Evolutionary conservation across 176 grass and related monocot species (phyloP), one percentile per base, ranked within the genome.

Genomic region (Rhynchospora breviuscula): DNA sequence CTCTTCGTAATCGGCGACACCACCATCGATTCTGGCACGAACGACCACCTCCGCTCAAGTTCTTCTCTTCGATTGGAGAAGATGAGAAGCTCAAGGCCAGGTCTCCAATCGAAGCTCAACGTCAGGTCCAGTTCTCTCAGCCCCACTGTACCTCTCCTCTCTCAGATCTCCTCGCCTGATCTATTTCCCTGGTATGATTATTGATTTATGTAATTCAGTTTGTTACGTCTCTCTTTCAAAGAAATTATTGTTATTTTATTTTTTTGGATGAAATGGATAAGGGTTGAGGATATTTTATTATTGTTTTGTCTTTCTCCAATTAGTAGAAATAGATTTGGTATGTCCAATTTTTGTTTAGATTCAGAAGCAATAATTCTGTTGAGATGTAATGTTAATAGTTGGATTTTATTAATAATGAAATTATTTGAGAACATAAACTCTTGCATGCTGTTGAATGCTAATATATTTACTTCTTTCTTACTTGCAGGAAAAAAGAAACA

Each of bases 41-140:
- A 29, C 26, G 26, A 29, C 96, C 96, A 17, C 89, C 93, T 84
- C 96, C 96, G 0, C 59, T 90, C 69, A 95, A 93, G 63, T 79
- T 95, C 91, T 99, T 93, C 85, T 90, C 93, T 11, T 93, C 82
- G 0, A 15, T 81, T 10, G 76, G 44, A 58, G 81, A 76, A 0
- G 81, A 82, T 11, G 89, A 76, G 9, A 75, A 90, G 62, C 49
- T 69, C 21, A 53, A 56, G 33, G 13, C 44, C 1, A 79, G 18
- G 59, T 58, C 65, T 5, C 26, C 26, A 29, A 29, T 29, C 26
- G 26, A 29, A 29, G 26, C 26, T 29, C 26, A 29, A 29, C 26
- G 26, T 29, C 26, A 29, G 26, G 26, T 29, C 26, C 26, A 48
- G 25, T 66, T 79, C 18, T 46, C 0, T 82, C 13, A 58, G 85